Evolutionary conservation across 371 early-diverging fungal genomes (phyloP).

Genomic region (Synchytrium microbalum): DNA sequence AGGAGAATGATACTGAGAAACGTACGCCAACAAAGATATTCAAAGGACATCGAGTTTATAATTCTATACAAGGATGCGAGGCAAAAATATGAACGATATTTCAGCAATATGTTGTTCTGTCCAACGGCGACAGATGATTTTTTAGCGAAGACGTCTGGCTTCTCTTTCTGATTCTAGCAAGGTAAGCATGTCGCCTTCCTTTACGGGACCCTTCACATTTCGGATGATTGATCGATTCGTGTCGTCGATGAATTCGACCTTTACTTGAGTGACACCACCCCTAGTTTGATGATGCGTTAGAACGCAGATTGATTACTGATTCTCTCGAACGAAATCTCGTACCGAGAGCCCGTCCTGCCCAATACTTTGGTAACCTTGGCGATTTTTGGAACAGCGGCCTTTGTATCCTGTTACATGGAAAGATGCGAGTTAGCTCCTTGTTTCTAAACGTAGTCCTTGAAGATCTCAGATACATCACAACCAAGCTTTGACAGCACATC

Average conservation of each 20-base stretch:
- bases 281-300: slow-evolving; percentile 14
- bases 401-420: slow-evolving; percentile 26
- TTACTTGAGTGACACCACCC: slow-evolving; percentile 94
- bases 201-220: slow-evolving; percentile 98
- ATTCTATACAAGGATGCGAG: no score
- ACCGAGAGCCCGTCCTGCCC: slow-evolving; percentile 97
- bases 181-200: slow-evolving; percentile 92
- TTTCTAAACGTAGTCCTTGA: no score
- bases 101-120: no score
- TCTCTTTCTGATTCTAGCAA: slow-evolving; percentile 98
- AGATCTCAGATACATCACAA: no score
- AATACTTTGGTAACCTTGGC: slow-evolving; percentile 93
- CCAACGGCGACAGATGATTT: no score
- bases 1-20: no score
- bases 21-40: no score
- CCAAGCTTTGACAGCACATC: no score
- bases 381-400: slow-evolving; percentile 77
- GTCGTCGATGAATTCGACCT: slow-evolving; percentile 97
- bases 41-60: no score
- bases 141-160: slow-evolving; percentile 96
- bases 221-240: slow-evolving; percentile 92
- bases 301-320: not conserved
- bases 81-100: no score
- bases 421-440: no score
- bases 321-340: slow-evolving; percentile 9